phyloP scores from a whole-genome alignment of 495 filamentous ascomycete species.

The Aspergillus egyptiacus region DNA sequence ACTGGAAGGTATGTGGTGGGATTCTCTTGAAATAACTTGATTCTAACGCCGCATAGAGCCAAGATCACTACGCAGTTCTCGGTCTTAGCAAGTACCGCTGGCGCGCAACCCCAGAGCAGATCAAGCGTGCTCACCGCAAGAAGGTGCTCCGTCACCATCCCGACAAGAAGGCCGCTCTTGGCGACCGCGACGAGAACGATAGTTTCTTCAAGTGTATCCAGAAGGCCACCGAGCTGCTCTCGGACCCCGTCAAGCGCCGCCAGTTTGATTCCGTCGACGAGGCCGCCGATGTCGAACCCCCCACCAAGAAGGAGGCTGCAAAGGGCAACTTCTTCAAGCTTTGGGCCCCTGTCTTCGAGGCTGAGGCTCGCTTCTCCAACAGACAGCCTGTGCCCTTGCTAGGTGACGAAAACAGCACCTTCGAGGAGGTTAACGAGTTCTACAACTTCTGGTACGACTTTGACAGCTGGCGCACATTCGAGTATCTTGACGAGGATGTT shows the following conservation, averaged over 20 bases:
- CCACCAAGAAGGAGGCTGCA: constrained; percentile 76
- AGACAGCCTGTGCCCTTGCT: constrained; percentile 78
- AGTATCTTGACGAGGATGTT: constrained; percentile 98
- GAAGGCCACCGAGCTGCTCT: constrained; percentile 89
- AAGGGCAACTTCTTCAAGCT: constrained; percentile 93
- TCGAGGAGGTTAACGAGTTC: constrained; percentile 86
- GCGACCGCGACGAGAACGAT: constrained; percentile 81
- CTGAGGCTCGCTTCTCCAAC: constrained; percentile 89
- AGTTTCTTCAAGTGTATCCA: constrained; percentile 99
- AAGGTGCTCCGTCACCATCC: constrained; percentile 98
- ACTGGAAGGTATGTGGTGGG: constrained; percentile 78
- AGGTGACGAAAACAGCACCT: constrained; percentile 74
- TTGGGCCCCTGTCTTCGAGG: constrained; percentile 79
- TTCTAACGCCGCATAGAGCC: constrained; percentile 50
- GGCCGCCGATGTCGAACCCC: constrained; percentile 82
- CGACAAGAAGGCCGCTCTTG: constrained; percentile 90
- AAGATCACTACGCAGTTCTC: constrained; percentile 98
- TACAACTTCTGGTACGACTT: constrained; percentile 99
- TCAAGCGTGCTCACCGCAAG: constrained; percentile 97
- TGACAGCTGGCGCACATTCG: constrained; percentile 94
- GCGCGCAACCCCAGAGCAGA: constrained; percentile 91
- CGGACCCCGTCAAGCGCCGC: constrained; percentile 85
- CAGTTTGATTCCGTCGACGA: constrained; percentile 97
- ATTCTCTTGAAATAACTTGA: not conserved
- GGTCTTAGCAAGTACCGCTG: constrained; percentile 88